These are phyloP conservation scores for Naganishia kalamii DNA, from an alignment of 768 basidiomycete genomes.

Conservation along the genomic window DNA sequence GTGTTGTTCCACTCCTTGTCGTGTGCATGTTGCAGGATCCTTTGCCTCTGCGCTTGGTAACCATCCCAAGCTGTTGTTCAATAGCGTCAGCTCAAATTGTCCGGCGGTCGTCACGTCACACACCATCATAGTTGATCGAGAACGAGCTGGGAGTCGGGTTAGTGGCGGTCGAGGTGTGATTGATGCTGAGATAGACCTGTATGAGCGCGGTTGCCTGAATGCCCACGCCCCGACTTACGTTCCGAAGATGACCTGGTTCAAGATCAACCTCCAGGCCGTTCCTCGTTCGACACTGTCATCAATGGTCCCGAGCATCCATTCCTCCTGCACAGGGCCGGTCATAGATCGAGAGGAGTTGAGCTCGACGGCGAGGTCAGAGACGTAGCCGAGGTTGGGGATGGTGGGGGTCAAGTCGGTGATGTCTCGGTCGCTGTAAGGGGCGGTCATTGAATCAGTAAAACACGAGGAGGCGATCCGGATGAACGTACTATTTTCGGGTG, in stretches of 20 bases:
- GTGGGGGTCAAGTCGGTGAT: slow-evolving; percentile 58
- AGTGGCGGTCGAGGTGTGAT: slow-evolving; percentile 48
- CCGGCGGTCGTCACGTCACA: neutral
- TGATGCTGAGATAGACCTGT: slow-evolving; percentile 37
- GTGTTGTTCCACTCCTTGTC: slow-evolving; percentile 54
- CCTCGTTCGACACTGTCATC: slow-evolving; percentile 52
- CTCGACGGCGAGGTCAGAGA: slow-evolving; percentile 50
- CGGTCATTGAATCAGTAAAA: slow-evolving; percentile 36
- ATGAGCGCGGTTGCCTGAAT: neutral
- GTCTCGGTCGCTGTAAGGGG: slow-evolving; percentile 51
- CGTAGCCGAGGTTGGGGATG: slow-evolving; percentile 53
- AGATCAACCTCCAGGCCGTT: slow-evolving; percentile 56
- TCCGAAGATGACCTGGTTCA: slow-evolving; percentile 57
- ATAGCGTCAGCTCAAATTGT: neutral
- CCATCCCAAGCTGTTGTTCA: slow-evolving; percentile 53
- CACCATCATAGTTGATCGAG: slow-evolving; percentile 47
- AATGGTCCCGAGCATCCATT: slow-evolving; percentile 56
- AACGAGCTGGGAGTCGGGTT: slow-evolving; percentile 25
- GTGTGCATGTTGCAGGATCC: slow-evolving; percentile 54
- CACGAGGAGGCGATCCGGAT: neutral
- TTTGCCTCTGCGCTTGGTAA: slow-evolving; percentile 53
- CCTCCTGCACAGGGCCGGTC: slow-evolving; percentile 56
- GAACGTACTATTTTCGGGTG: slow-evolving; percentile 49
- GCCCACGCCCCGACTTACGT: slow-evolving; percentile 11
- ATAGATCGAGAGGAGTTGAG: slow-evolving; percentile 50